Conservation (phyloP, 768 basidiomycete genomes). For the Porpolomopsis calyptriformis region DNA sequence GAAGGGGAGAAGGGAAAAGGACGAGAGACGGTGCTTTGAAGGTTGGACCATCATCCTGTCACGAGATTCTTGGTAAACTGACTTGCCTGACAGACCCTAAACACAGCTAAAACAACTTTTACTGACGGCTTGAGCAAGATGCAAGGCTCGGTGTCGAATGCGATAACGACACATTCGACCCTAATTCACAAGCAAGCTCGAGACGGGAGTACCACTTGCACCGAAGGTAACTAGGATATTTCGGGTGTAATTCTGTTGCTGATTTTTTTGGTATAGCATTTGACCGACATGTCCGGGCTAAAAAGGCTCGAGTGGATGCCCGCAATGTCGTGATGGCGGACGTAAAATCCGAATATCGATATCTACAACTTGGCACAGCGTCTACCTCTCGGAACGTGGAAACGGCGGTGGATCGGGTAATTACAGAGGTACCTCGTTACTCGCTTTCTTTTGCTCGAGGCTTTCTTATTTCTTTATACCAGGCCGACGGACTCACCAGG, state of each 20-base stretch:
- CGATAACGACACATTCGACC: slow-evolving; percentile 39
- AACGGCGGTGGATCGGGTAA: slow-evolving; percentile 29
- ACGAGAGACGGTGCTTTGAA: slow-evolving; percentile 49
- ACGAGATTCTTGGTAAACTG: neutral
- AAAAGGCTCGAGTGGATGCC: slow-evolving; percentile 57
- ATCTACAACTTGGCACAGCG: slow-evolving; percentile 38
- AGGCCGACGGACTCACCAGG: slow-evolving; percentile 34
- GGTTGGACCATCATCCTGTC: slow-evolving; percentile 28
- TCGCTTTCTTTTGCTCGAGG: slow-evolving; percentile 3
- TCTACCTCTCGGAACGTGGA: slow-evolving; percentile 42
- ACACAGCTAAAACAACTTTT: slow-evolving; percentile 29
- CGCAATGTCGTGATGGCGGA: slow-evolving; percentile 39
- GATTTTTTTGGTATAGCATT: slow-evolving; percentile 32
- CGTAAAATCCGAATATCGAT: slow-evolving; percentile 41
- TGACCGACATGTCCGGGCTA: slow-evolving; percentile 50
- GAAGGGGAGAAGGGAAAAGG: slow-evolving; percentile 40
- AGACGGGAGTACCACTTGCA: slow-evolving; percentile 32
- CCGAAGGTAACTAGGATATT: slow-evolving; percentile 26
- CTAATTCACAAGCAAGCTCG: slow-evolving; percentile 42
- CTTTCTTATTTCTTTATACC: neutral
- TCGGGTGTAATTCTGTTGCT: neutral
- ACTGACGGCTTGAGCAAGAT: slow-evolving; percentile 34
- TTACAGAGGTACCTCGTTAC: slow-evolving; percentile 43
- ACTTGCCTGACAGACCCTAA: slow-evolving; percentile 28
- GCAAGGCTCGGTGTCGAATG: slow-evolving; percentile 33